Evolutionary conservation across 2,329 filamentous ascomycete genomes (phyloP), one percentile per base, ranked within the genome.

Genomic region (Aspergillus phoenicis): DNA sequence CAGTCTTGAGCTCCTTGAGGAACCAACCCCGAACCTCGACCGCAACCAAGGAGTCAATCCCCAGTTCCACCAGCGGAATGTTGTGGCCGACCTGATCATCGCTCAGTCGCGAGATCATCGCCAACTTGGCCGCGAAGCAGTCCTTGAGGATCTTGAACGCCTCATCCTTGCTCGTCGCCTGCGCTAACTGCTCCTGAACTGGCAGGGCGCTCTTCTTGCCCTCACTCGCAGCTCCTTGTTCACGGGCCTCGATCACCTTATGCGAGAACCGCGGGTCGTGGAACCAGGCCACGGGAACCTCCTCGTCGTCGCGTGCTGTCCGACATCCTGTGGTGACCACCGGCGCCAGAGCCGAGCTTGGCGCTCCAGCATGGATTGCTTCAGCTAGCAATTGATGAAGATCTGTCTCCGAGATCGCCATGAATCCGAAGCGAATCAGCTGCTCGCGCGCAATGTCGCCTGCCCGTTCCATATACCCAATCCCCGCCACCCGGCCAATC

Each of bases 11-110:
- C 39, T 80, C 71, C 57, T 81, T 81, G n/a, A 78, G 41, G 60
- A 84, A 81, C 83, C 83, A 85, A 2, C 77, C 70, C 0, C 82
- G 78, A 2, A 80, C 54, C 22, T 78, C 75, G 2, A 80, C 77
- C 0, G 77, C 75, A 11, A 77, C 57, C 1, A 80, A 63, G 2
- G 77, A 79, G 61, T 80, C 78, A 11, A 76, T 58, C 0, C 77
- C 72, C 17, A 75, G 69, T 52, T 79, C 75, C 3, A 66, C 63
- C 5, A 71, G 33, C 4, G 59, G 33, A 13, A 17, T 24, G 26
- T 41, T 41, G 15, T 47, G 8, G 41, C 53, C 26, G 5, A 57
- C 30, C 3, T 28, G 15, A 8, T 52, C 52, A 3, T 26, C 49
- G 41, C 54, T 8, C 2, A 54, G 17, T 17, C 53, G 59, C 22